phyloP scores from a whole-genome alignment of 2,329 filamentous ascomycete species.

The Orbilia blumenaviensis region DNA sequence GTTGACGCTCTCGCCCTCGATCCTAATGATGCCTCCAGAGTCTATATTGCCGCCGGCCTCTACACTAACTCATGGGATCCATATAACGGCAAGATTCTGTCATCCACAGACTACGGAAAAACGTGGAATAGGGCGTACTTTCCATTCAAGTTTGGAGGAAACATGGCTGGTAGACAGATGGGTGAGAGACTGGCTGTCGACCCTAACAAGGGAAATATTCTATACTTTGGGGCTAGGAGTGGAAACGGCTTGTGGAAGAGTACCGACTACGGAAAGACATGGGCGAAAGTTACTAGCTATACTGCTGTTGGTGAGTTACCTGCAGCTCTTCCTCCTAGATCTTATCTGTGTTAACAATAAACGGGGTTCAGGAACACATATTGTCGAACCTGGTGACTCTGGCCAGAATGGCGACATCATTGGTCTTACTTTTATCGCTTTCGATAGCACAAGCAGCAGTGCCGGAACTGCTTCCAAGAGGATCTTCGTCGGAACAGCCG shows the following conservation, averaged over 20 bases:
- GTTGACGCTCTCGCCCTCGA: slow-evolving; percentile 69
- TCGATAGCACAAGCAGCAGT: slow-evolving; percentile 65
- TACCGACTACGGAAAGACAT: slow-evolving; percentile 67
- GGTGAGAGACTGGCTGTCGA: slow-evolving; percentile 69
- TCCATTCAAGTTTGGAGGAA: slow-evolving; percentile 70
- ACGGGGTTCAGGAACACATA: slow-evolving; percentile 62
- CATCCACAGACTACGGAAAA: slow-evolving; percentile 66
- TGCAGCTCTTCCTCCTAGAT: neutral
- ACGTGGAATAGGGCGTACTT: slow-evolving; percentile 66
- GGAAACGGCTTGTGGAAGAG: slow-evolving; percentile 70
- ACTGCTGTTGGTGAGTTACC: slow-evolving; percentile 60
- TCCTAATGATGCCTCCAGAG: slow-evolving; percentile 65
- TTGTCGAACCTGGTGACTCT: slow-evolving; percentile 63
- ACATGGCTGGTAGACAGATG: slow-evolving; percentile 70
- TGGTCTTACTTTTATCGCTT: slow-evolving; percentile 67
- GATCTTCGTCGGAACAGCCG: slow-evolving; percentile 69
- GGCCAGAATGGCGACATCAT: slow-evolving; percentile 65
- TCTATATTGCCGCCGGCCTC: slow-evolving; percentile 68
- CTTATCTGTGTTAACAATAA: neutral
- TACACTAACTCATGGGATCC: slow-evolving; percentile 71
- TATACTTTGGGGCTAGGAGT: slow-evolving; percentile 70
- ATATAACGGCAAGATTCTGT: slow-evolving; percentile 67
- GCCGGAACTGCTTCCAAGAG: slow-evolving; percentile 65
- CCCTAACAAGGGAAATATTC: slow-evolving; percentile 67
- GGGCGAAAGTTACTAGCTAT: slow-evolving; percentile 67